A percentile compares a stretch with the other conserved stretches of the same genome.
These are phyloP conservation scores for Penicillium expansum DNA, from an alignment of 2,329 filamentous ascomycete species.

Conservation along the genomic window DNA sequence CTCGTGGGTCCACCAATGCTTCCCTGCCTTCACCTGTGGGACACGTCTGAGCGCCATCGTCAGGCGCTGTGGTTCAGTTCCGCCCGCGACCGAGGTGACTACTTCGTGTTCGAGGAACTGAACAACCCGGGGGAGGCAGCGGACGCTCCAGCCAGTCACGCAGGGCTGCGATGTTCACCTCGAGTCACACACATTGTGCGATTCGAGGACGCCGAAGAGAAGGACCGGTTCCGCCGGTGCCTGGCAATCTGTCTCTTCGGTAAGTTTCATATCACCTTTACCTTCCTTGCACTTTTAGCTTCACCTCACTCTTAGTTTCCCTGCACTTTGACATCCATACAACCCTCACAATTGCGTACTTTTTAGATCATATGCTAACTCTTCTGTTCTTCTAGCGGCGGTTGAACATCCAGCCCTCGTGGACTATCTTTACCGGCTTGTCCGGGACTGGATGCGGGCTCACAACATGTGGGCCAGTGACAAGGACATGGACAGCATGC, in stretches of 20 bases:
- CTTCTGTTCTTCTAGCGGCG: slow-evolving; percentile 17
- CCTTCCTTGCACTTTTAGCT: not conserved
- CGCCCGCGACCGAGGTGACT: slow-evolving; percentile 28
- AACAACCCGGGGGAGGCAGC: slow-evolving; percentile 11
- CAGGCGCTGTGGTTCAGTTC: slow-evolving; percentile 34
- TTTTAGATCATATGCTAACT: slow-evolving; percentile 5
- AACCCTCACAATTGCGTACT: not conserved
- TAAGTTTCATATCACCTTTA: slow-evolving; percentile 14
- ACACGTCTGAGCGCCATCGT: slow-evolving; percentile 38
- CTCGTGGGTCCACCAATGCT: slow-evolving; percentile 26
- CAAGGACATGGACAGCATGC: slow-evolving; percentile 17
- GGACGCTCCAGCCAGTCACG: slow-evolving; percentile 10
- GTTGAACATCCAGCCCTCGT: slow-evolving; percentile 26
- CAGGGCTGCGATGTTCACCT: slow-evolving; percentile 24
- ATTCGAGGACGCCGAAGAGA: slow-evolving; percentile 26
- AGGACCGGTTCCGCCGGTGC: slow-evolving; percentile 36
- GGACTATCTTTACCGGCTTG: slow-evolving; percentile 35
- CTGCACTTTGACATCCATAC: not conserved
- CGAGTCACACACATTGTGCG: slow-evolving; percentile 19
- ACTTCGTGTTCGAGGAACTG: slow-evolving; percentile 38
- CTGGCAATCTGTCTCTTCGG: slow-evolving; percentile 34
- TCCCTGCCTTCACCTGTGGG: slow-evolving; percentile 27
- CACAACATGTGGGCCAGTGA: slow-evolving; percentile 7
- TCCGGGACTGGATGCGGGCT: slow-evolving; percentile 32
- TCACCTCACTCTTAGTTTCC: not conserved